Base-by-base conservation (phyloP, 2,329 filamentous ascomycete genomes). In the Neofusicoccum ribis region DNA sequence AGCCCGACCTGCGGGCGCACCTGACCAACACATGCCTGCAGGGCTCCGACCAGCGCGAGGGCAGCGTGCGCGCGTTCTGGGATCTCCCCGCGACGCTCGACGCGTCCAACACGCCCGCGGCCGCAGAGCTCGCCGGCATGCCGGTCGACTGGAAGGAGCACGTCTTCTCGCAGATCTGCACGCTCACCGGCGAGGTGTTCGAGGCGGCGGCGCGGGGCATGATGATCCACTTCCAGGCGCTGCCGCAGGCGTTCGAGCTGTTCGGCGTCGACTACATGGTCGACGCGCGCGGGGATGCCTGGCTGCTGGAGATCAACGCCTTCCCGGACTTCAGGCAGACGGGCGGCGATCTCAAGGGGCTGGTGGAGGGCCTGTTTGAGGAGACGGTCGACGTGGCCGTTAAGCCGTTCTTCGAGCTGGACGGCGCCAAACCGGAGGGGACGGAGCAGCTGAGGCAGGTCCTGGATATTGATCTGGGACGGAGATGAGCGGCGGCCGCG, bases 311-410 rank as follows among this genome's bases (percentile, higher is more conserved):
- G 81, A 86, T 96, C 37, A 99, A 99, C 81, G 92, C 94, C 0
- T 99, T 96, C 78, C 95, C 95, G 9, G 95, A 99, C 80, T 98
- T 98, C 74, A 88, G 86, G 73, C 94, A 98, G 85, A 97, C 93
- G 15, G 95, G 95, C 0, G 84, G 85, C 7, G 89, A 91, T 65
- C 78, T 96, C 69, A 87, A 84, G 73, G 85, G 80, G 0, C 78
- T 98, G 46, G 89, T 99, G 27, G 85, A 82, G 20, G 90, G 88
- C 7, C 83, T 99, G 69, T 95, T 96, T 83, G 84, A 87, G 71
- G 90, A 87, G 11, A 89, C 92, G 23, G 83, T 97, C 47, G 83
- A 87, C 64, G 80, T 85, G 68, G 91, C 83, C 1, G 85, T 97
- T 1, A 79, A 80, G 77, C 77, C 84, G 1, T 95, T 95, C 79